A percentile compares a stretch with the other conserved stretches of the same genome.
These are phyloP conservation scores for Neoboletus subvelutipes DNA, from an alignment of 768 basidiomycete species.

Conservation along the genomic window DNA sequence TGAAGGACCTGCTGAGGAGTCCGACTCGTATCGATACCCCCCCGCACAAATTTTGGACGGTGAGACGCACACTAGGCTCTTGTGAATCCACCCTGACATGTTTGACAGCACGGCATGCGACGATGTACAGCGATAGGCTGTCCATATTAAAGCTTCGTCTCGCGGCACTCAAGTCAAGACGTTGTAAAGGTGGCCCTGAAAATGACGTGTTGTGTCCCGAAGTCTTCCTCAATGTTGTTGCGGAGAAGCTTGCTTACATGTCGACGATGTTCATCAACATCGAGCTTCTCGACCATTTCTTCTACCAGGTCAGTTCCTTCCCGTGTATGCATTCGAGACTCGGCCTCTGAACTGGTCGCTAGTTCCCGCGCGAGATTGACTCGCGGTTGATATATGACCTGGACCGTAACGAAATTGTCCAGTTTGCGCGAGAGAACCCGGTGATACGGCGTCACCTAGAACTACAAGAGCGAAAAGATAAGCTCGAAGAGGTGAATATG, in stretches of 20 bases:
- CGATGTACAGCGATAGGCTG: slow-evolving; percentile 81
- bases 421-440: slow-evolving; percentile 96
- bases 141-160: slow-evolving; percentile 83
- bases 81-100: slow-evolving; percentile 6
- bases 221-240: slow-evolving; percentile 93
- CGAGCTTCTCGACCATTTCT: slow-evolving; percentile 96
- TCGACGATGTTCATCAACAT: slow-evolving; percentile 99
- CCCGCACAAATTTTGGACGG: slow-evolving; percentile 92
- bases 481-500: slow-evolving; percentile 81
- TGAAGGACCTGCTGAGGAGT: slow-evolving; percentile 39
- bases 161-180: slow-evolving; percentile 81
- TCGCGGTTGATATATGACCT: slow-evolving; percentile 89
- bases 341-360: not conserved
- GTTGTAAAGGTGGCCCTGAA: slow-evolving; percentile 85
- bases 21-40: slow-evolving; percentile 86
- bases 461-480: slow-evolving; percentile 95
- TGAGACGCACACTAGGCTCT: slow-evolving; percentile 36
- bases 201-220: slow-evolving; percentile 93
- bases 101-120: slow-evolving; percentile 80
- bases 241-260: slow-evolving; percentile 94
- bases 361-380: slow-evolving; percentile 99
- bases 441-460: slow-evolving; percentile 84
- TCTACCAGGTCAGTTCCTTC: slow-evolving; percentile 77
- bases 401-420: slow-evolving; percentile 84
- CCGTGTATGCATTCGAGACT: not conserved